Percentiles rank a stretch among this genome's conserved stretches.
Conservation (phyloP, 345 rosid species). For the Linum lewisii region DNA sequence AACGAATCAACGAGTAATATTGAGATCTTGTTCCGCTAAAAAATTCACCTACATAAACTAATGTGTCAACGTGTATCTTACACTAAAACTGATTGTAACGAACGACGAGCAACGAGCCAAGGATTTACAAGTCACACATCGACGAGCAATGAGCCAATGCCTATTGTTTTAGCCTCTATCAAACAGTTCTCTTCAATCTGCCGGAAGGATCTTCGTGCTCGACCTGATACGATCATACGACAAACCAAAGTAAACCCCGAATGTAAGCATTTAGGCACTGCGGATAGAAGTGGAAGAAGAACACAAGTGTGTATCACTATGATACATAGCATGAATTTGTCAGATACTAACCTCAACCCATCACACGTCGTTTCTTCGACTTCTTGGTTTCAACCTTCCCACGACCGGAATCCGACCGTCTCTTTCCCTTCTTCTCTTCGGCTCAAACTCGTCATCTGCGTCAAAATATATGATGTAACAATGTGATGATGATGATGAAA, state of each 20-base stretch:
- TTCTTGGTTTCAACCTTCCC: background rate
- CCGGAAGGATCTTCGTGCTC: conserved; percentile 1
- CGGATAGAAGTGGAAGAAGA: background rate
- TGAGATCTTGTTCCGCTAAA: too few species aligned
- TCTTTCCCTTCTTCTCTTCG: background rate
- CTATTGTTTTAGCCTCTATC: too few species aligned
- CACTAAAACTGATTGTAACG: too few species aligned
- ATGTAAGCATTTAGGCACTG: background rate
- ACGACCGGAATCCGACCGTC: background rate
- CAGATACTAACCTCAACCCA: conserved; percentile 5
- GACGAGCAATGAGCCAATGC: too few species aligned
- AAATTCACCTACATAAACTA: too few species aligned
- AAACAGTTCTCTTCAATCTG: background rate
- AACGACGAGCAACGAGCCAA: too few species aligned
- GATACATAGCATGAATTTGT: background rate
- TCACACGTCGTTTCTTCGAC: background rate
- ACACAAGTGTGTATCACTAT: background rate
- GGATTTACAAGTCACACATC: too few species aligned
- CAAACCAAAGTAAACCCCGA: background rate
- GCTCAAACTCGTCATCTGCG: background rate
- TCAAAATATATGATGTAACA: background rate
- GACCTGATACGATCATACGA: background rate
- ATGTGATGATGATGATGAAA: background rate
- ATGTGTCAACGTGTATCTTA: too few species aligned
- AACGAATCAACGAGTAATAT: too few species aligned